Percentiles rank a stretch among this genome's conserved stretches.
phyloP scores from a whole-genome alignment of 768 basidiomycete genomes.

The Kwoniella bestiolae region DNA sequence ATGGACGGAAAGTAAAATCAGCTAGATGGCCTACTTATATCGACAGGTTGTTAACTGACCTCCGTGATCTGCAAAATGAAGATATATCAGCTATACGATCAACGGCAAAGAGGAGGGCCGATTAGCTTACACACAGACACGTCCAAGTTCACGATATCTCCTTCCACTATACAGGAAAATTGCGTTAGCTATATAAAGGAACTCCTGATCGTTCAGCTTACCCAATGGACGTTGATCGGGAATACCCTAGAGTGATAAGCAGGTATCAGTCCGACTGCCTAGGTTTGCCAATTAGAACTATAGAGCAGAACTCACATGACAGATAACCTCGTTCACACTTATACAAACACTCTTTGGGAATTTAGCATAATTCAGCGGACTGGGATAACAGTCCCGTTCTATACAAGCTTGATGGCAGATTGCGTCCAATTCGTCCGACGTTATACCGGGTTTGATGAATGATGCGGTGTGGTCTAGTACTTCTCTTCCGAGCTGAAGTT shows the following conservation, averaged over 20 bases:
- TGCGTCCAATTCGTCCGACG: constrained; percentile 91
- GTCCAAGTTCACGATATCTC: constrained; percentile 93
- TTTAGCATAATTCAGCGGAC: constrained; percentile 84
- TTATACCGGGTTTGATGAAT: constrained; percentile 83
- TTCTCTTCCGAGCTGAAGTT: constrained; percentile 77
- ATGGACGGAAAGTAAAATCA: background rate
- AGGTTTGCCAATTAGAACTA: background rate
- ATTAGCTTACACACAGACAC: constrained; percentile 54
- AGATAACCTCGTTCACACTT: constrained; percentile 92
- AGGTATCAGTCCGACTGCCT: background rate
- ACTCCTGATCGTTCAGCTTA: constrained; percentile 1
- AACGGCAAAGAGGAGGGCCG: background rate
- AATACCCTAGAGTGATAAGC: constrained; percentile 64
- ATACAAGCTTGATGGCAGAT: constrained; percentile 91
- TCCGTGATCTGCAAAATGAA: constrained; percentile 35
- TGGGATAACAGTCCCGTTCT: constrained; percentile 89
- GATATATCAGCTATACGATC: too few species aligned
- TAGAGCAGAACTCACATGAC: constrained; percentile 63
- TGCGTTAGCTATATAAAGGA: background rate
- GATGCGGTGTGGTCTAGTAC: constrained; percentile 92
- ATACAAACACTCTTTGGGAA: constrained; percentile 98
- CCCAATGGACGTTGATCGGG: constrained; percentile 67
- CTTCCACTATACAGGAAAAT: constrained; percentile 79
- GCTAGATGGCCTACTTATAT: background rate
- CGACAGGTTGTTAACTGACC: constrained; percentile 25